Percentiles rank a stretch among this genome's conserved stretches.
Conservation (phyloP, 805 yeast genomes). For the Myxozyma vanderwaltii region DNA sequence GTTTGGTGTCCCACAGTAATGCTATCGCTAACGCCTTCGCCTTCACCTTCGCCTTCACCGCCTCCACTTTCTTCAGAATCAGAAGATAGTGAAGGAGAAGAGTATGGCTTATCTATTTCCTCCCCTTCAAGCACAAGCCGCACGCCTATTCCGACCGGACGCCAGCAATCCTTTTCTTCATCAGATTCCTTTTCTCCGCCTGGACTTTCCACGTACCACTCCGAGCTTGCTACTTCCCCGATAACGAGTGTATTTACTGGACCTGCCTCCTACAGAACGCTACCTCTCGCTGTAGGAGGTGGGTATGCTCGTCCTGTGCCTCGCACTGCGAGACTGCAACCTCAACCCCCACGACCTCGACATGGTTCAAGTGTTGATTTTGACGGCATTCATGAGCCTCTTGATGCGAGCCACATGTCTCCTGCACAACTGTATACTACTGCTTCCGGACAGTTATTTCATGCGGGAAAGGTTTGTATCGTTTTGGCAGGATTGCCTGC, state of each 20-base stretch:
- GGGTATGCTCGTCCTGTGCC: conserved; percentile 15
- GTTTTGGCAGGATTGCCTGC: conserved; percentile 93
- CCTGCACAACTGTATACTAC: conserved; percentile 95
- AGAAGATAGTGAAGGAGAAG: conserved; percentile 6
- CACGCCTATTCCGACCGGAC: conserved; percentile 2
- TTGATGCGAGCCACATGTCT: conserved; percentile 65
- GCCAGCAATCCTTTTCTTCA: neutral
- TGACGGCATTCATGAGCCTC: conserved; percentile 70
- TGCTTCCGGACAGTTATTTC: conserved; percentile 87
- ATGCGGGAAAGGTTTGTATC: conserved; percentile 91
- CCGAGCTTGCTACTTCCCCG: conserved; percentile 34
- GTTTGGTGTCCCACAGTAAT: neutral
- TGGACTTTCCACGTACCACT: conserved; percentile 31
- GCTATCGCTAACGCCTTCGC: conserved; percentile 24
- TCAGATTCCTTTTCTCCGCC: conserved; percentile 18
- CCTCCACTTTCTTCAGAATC: conserved; percentile 14
- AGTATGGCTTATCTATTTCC: conserved; percentile 1
- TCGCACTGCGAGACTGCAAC: neutral
- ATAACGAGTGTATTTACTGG: conserved; percentile 25
- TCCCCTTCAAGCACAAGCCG: neutral
- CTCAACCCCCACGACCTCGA: neutral
- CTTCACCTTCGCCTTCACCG: conserved; percentile 19
- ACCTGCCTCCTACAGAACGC: conserved; percentile 5
- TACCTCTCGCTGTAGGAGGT: conserved; percentile 15
- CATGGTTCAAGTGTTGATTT: conserved; percentile 32